phyloP scores from a whole-genome alignment of 1,284 basidiomycete genomes.

The Peniophora sp. region DNA sequence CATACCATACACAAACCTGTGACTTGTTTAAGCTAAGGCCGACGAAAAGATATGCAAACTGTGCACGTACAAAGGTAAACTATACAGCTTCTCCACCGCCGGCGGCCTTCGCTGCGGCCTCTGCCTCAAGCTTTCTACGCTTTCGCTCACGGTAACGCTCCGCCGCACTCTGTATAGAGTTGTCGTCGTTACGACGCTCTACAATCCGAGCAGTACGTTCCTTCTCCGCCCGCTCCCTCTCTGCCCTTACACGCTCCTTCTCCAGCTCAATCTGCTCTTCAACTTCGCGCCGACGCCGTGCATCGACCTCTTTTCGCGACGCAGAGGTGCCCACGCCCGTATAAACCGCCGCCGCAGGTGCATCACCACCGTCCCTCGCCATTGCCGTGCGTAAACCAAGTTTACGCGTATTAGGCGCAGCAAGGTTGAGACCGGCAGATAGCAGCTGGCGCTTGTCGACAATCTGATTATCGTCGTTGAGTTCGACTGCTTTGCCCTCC shows the following conservation, averaged over 20 bases:
- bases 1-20: too few species aligned
- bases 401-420: conserved; percentile 69
- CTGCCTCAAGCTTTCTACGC: conserved; percentile 63
- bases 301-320: conserved; percentile 71
- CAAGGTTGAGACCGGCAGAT: conserved; percentile 86
- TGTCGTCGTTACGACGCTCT: conserved; percentile 63
- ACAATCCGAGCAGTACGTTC: conserved; percentile 50
- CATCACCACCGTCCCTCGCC: conserved; percentile 17
- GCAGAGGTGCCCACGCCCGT: conserved; percentile 79
- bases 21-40: too few species aligned
- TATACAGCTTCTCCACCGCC: neutral
- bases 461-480: conserved; percentile 97
- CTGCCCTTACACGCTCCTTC: conserved; percentile 45
- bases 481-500: conserved; percentile 83
- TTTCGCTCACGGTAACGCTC: conserved; percentile 78
- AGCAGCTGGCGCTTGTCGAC: conserved; percentile 94
- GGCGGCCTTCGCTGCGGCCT: conserved; percentile 5
- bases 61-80: too few species aligned
- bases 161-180: conserved; percentile 63
- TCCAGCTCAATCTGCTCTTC: conserved; percentile 70
- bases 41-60: too few species aligned
- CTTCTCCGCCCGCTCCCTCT: conserved; percentile 52
- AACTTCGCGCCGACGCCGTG: conserved; percentile 68
- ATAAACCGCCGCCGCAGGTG: conserved; percentile 37
- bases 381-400: conserved; percentile 34